phyloP scores from a whole-genome alignment of 768 basidiomycete species.

The Russula abietina region DNA sequence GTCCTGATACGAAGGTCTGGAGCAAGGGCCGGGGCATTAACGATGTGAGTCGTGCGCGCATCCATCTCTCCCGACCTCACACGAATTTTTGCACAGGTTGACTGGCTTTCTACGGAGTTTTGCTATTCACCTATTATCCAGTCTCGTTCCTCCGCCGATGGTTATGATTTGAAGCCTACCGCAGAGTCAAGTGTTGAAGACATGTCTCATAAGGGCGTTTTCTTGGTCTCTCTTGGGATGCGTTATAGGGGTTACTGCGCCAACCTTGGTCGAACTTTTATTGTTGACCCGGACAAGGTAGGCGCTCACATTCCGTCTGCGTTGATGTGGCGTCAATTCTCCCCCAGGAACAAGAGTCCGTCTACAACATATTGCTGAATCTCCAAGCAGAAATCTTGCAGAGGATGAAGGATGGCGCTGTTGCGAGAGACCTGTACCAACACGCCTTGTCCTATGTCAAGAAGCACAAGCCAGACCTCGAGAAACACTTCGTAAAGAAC shows the following conservation, averaged over 20 bases:
- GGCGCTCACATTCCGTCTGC: constrained; percentile 16
- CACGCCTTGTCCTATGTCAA: constrained; percentile 63
- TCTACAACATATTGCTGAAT: constrained; percentile 72
- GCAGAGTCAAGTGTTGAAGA: constrained; percentile 80
- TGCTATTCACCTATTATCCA: constrained; percentile 95
- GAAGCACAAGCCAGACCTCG: constrained; percentile 75
- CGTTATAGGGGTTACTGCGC: constrained; percentile 91
- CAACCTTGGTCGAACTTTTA: constrained; percentile 89
- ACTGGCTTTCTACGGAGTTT: constrained; percentile 88
- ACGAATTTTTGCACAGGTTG: constrained; percentile 47
- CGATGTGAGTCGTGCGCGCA: constrained; percentile 48
- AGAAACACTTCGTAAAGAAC: constrained; percentile 81
- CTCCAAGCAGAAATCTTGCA: constrained; percentile 72
- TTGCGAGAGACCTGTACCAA: constrained; percentile 76
- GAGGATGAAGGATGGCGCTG: constrained; percentile 72
- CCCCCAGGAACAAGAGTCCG: constrained; percentile 83
- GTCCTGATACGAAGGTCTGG: constrained; percentile 93
- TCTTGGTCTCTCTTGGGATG: constrained; percentile 81
- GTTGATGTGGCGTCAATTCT: constrained; percentile 2
- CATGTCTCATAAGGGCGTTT: constrained; percentile 83
- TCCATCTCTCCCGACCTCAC: constrained; percentile 13
- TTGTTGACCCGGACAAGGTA: constrained; percentile 89
- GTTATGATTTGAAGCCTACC: constrained; percentile 84
- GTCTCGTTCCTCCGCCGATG: constrained; percentile 73
- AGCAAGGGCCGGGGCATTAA: constrained; percentile 63